Evolutionary conservation across 2,329 filamentous ascomycete genomes (phyloP), one percentile per base, ranked within the genome.

Genomic region (Escovopsis sp.): DNA sequence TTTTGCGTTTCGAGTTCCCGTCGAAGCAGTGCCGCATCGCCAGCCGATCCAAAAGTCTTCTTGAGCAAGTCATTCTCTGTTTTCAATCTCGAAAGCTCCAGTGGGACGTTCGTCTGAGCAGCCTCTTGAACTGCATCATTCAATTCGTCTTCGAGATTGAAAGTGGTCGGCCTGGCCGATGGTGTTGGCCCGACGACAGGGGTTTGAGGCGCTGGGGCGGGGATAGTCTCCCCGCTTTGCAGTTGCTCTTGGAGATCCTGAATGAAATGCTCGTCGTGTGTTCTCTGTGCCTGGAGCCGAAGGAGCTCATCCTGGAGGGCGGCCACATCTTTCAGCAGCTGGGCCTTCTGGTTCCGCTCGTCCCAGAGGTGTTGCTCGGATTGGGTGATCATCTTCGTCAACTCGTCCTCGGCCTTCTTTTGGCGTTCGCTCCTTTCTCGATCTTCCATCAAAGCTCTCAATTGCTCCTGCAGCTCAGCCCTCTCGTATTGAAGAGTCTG

Each of bases 131-230:
- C 49, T 17, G 66, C 64, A 38, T 61, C 61, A 35, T 70, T 66
- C 4, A 79, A 60, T 50, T 79, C 74, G 39, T 76, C 68, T 50
- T 76, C 72, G 8, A 79, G 64, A 39, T 57, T 71, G 28, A 66
- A 57, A 28, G 44, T 31, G 8, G 43, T 39, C 21, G 21, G 21
- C 11, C 21, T 25, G 21, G 7, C 21, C 21, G 21, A 25, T 18
- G 47, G 35, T 8, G 37, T 36, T 19, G 31, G 39, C 6, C 43
- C 43, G 16, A 46, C 25, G 13, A 31, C 36, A 28, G 41, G 45
- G 11, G 40, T 45, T 26, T 49, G 45, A 19, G 45, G 19, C 13
- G 39, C 37, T 21, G 35, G 33, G 14, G 43, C 44, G 11, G 21
- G 7, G 9, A 4, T 11, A 25, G 21, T 8, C 17, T 50, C 52